These are phyloP conservation scores for Ogataea nakhonphanomensis DNA, from an alignment of 805 yeast genomes.

Conservation along the genomic window DNA sequence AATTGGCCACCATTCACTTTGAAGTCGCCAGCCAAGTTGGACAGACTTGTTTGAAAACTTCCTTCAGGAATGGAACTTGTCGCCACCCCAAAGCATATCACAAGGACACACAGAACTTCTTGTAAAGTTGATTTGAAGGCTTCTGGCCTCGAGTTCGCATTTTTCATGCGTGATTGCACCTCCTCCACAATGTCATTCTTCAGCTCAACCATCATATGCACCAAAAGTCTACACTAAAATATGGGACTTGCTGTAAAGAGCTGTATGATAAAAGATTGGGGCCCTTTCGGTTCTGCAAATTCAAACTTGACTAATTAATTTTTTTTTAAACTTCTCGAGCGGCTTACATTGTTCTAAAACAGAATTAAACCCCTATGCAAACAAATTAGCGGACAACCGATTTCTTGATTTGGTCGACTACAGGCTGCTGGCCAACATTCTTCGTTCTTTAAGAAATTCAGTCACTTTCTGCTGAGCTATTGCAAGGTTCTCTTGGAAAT, in stretches of 20 bases:
- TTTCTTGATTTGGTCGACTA: not conserved
- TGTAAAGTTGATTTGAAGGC: conserved; percentile 28
- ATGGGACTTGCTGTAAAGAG: too few relatives aligned
- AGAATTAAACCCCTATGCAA: too few relatives aligned
- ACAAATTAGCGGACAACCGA: too few relatives aligned
- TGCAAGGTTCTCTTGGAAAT: conserved; percentile 47
- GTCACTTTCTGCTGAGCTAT: conserved; percentile 38
- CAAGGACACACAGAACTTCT: conserved; percentile 30
- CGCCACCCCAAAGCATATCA: conserved; percentile 33
- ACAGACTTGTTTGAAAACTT: conserved; percentile 33
- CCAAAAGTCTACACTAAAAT: too few relatives aligned
- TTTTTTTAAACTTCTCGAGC: too few relatives aligned
- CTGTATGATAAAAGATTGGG: too few relatives aligned
- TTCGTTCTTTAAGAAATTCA: conserved; percentile 27
- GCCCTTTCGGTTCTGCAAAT: too few relatives aligned
- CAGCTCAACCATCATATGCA: not conserved
- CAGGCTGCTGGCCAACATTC: conserved; percentile 8
- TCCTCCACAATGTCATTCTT: not conserved
- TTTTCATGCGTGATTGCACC: not conserved
- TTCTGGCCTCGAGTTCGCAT: conserved; percentile 28
- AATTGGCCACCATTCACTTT: conserved; percentile 34
- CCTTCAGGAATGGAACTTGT: conserved; percentile 34
- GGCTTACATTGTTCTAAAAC: too few relatives aligned
- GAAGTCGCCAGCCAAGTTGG: conserved; percentile 30
- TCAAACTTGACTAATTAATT: too few relatives aligned